Evolutionary conservation across 2,329 filamentous ascomycete species (phyloP).

Genomic region (Thermoascus crustaceus): DNA sequence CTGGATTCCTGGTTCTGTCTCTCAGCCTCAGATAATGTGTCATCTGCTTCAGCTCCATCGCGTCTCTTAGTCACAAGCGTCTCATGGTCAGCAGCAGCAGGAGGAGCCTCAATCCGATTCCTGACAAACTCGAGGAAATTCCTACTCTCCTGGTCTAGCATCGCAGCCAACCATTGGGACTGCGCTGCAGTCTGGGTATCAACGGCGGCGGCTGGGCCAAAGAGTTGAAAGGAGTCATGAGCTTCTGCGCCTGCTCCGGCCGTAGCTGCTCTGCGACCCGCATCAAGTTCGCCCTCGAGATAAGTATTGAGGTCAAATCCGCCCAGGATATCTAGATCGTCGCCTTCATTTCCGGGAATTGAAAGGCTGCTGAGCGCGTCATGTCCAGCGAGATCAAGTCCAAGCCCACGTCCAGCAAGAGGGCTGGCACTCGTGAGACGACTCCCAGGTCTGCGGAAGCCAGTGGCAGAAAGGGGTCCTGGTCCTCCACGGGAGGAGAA

Average conservation of each 20-base stretch:
- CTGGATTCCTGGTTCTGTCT: neutral
- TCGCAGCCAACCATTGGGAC: constrained; percentile 42
- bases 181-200: constrained; percentile 43
- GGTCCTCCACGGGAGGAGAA: constrained; percentile 21
- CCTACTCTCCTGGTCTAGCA: constrained; percentile 49
- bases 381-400: constrained; percentile 18
- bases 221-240: constrained; percentile 38
- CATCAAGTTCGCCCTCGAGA: constrained; percentile 25
- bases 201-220: constrained; percentile 36
- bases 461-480: constrained; percentile 11
- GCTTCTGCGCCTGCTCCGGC: no score
- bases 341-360: constrained; percentile 13
- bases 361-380: constrained; percentile 17
- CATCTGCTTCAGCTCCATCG: constrained; percentile 11
- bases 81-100: no score
- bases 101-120: constrained; percentile 35
- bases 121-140: constrained; percentile 58
- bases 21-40: constrained; percentile 4
- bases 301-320: constrained; percentile 24
- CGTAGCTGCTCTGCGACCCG: constrained; percentile 12
- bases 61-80: no score
- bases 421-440: constrained; percentile 54
- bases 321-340: constrained; percentile 17
- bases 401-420: constrained; percentile 45
- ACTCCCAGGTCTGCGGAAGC: constrained; percentile 36